Base-by-base conservation (phyloP, 2,329 filamentous ascomycete genomes). In the Magnaporthiopsis incrustans region DNA sequence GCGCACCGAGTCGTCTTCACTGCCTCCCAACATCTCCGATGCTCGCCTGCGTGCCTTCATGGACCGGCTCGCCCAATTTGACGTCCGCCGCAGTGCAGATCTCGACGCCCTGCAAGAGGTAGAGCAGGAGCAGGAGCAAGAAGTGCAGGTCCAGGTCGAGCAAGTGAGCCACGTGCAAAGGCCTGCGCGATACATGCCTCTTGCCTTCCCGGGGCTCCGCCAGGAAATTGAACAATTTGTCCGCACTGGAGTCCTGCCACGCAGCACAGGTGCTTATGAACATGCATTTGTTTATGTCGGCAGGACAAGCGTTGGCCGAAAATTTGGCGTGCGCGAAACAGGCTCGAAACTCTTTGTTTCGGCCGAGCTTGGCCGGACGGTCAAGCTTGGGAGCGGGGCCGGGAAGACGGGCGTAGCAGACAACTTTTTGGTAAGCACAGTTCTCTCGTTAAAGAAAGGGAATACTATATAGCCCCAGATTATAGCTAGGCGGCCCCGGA, bases 101-200 rank as follows among this genome's bases (percentile, higher is more conserved):
- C 74, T 74, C 61, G 70, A 82, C 0, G 81, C 83, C 0, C 71
- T 89, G 0, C 79, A 88, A 60, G 87, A 90, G 64, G 86, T 83
- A 33, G 32, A 33, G 32, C 32, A 33, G 0, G 81, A 83, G 56
- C 79, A 82, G 65, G 84, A 88, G 67, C 75, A 85, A n/a, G 85
- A 89, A 65, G 78, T 87, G 0, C 84, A 82, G 4, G 77, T 81
- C n/a, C 81, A 88, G 67, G 78, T 87, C 0, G 84, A 88, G 65
- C 74, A 78, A 8, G 78, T 86, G 0, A 81, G 85, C 0, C 33
- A 35, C 4, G 33, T 35, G 33, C 33, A 35, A 10, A 35, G 10
- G 33, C 33, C 5, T 6, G 10, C 10, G 10, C 33, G 33, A 2
- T 11, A 35, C 10, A 11, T 12, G 33, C 33, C 33, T 35, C 33